Evolutionary conservation across 768 basidiomycete species (phyloP), one percentile per base, ranked within the genome.

Genomic region (Boletellus ananas): DNA sequence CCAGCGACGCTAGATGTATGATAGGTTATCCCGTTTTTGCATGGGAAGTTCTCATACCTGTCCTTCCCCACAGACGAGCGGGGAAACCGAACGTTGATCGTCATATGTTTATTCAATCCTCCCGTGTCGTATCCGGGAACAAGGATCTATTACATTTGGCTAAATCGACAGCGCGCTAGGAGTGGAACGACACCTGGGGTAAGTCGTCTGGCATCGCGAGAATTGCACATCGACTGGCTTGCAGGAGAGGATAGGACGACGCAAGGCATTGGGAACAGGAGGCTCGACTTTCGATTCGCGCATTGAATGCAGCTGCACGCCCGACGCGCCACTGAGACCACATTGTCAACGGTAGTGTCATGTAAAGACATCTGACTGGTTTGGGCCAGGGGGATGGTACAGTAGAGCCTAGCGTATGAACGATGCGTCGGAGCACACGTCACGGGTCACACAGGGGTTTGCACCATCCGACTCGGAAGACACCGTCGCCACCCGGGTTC

Each of bases 211-310:
- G 29, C 29, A 17, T 9, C 0, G 25, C 9, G 21, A 13, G 17
- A 34, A 33, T 29, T 29, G 4, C 29, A 14, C 13, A 1, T 6
- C 53, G 43, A 57, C 12, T 9, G 3, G 35, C 64, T 42, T 13
- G 14, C 57, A 83, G 81, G 74, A 83, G 60, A 78, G 75, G 57
- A 68, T 72, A 34, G 21, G 6, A 58, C 51, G 6, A 58, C 56
- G 0, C 75, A 71, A 31, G 83, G 87, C 48, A 67, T 74, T 54
- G 83, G 84, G 20, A 85, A 83, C 56, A 63, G 74, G 52, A 67
- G 80, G 33, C 62, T 85, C 51, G 81, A 85, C 56, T 85, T 84
- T 69, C 71, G 80, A 13, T 85, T 85, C 52, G 77, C 75, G 5
- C 80, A 84, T 60, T 83, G 42, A 58, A 12, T n/a, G n/a, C n/a